phyloP scores from a whole-genome alignment of 345 rosid species.

The Laguncularia racemosa region DNA sequence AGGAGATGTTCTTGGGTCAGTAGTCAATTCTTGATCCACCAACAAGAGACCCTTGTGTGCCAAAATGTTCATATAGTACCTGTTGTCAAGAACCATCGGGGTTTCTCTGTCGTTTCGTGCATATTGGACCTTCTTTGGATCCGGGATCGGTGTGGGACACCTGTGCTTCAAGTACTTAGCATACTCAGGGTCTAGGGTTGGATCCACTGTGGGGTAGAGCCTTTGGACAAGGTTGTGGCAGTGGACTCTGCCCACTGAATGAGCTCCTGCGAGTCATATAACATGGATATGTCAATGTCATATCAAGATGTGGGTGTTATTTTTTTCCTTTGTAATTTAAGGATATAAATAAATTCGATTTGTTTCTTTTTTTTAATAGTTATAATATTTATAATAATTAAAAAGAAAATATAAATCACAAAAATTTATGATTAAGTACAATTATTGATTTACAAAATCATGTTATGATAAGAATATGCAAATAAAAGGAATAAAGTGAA shows the following conservation, averaged over 20 bases:
- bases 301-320: too few relatives aligned
- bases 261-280: conserved; percentile 55
- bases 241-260: conserved; percentile 82
- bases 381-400: too few relatives aligned
- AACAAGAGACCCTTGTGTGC: conserved; percentile 56
- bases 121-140: conserved; percentile 46
- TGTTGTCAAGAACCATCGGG: conserved; percentile 74
- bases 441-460: too few relatives aligned
- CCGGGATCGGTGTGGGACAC: conserved; percentile 54
- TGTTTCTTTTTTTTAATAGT: too few relatives aligned
- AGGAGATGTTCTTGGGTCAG: conserved; percentile 54
- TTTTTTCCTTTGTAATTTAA: too few relatives aligned
- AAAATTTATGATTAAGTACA: too few relatives aligned
- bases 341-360: too few relatives aligned
- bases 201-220: conserved; percentile 66
- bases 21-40: conserved; percentile 55
- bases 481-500: too few relatives aligned
- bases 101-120: conserved; percentile 70
- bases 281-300: too few relatives aligned
- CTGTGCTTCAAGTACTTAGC: conserved; percentile 58
- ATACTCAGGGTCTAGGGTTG: conserved; percentile 49
- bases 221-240: conserved; percentile 64
- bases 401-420: too few relatives aligned
- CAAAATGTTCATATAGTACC: conserved; percentile 56
- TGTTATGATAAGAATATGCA: too few relatives aligned